Base-by-base conservation (phyloP, 352 stramenopile genomes). In the Phytophthora podocarpi region DNA sequence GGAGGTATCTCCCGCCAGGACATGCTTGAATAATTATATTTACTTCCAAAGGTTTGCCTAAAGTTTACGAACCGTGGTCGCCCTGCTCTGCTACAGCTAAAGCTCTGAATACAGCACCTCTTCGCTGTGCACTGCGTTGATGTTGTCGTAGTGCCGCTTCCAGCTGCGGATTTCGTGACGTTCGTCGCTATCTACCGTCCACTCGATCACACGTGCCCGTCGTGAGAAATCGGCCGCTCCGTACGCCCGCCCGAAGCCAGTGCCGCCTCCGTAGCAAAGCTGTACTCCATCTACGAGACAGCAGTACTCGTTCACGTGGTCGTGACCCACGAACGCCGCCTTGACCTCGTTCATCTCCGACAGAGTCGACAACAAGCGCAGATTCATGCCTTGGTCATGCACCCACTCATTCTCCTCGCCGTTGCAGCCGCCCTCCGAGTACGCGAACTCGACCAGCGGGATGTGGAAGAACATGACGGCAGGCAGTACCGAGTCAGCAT, bases 381-480 rank as follows among this genome's bases (percentile, higher is more conserved):
- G 37, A 56, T 85, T 87, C 57, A 80, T 67, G 0, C 60, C 66
- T 36, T 72, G 62, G 24, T 72, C 52, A 1, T 59, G 60, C n/a
- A 87, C 67, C 9, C 21, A 50, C 56, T 89, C 72, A 30, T 80
- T 59, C 39, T 80, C 62, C 27, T 73, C 61, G 1, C 79, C 76
- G 6, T 59, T 70, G 36, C 65, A 70, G 23, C 47, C 41, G 16
- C 55, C 27, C 15, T 39, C 28, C 16, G 63, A 70, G 16, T 64
- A 64, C 9, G 60, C 39, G 36, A 81, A 89, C 49, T 87, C 75
- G 13, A 68, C 70, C 9, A 89, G 37, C 30, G 80, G 80, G 50
- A 85, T 89, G 59, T 89, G 77, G 66, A 86, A 84, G 64, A 87
- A 89, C 77, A 89, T 85, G 50, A 87, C 54, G 4, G 77, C 75